phyloP scores from a whole-genome alignment of 2,329 filamentous ascomycete species.

The Paracoccidioides brasiliensis region DNA sequence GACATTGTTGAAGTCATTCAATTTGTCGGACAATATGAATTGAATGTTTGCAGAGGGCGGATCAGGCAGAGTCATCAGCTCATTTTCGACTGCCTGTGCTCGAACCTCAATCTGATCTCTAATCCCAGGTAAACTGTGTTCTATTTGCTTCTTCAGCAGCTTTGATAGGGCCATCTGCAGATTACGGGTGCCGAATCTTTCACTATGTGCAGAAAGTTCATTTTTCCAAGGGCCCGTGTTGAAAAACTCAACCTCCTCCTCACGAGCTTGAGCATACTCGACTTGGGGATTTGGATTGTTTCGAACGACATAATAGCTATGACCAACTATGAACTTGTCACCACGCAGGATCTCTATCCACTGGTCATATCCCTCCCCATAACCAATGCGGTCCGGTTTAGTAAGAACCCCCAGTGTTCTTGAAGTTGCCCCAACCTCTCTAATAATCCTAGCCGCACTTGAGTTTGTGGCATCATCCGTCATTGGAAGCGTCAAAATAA shows the following conservation, averaged over 20 bases:
- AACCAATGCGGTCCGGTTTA: conserved; percentile 62
- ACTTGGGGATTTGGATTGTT: conserved; percentile 34
- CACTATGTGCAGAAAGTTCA: conserved; percentile 24
- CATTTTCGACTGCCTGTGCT: conserved; percentile 39
- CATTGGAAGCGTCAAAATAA: conserved; percentile 66
- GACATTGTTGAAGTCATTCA: conserved; percentile 44
- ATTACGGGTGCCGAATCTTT: conserved; percentile 40
- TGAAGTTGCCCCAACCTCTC: conserved; percentile 41
- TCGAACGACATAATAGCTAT: conserved; percentile 71
- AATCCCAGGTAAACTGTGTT: conserved; percentile 22
- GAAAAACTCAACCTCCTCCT: conserved; percentile 42
- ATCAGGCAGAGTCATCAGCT: conserved; percentile 51
- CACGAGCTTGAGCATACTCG: conserved; percentile 36
- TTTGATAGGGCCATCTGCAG: conserved; percentile 38
- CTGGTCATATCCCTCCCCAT: conserved; percentile 39
- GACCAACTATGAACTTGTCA: conserved; percentile 47
- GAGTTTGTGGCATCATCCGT: conserved; percentile 67
- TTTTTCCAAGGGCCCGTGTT: conserved; percentile 33
- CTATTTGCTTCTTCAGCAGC: conserved; percentile 37
- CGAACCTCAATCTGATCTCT: conserved; percentile 32
- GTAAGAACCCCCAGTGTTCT: conserved; percentile 67
- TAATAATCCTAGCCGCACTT: conserved; percentile 52
- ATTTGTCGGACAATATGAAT: conserved; percentile 48
- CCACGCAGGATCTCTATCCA: conserved; percentile 54
- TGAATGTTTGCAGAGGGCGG: conserved; percentile 52